Conservation (phyloP, 1,139 yeast genomes). For the Suhomyces chickasaworum region DNA sequence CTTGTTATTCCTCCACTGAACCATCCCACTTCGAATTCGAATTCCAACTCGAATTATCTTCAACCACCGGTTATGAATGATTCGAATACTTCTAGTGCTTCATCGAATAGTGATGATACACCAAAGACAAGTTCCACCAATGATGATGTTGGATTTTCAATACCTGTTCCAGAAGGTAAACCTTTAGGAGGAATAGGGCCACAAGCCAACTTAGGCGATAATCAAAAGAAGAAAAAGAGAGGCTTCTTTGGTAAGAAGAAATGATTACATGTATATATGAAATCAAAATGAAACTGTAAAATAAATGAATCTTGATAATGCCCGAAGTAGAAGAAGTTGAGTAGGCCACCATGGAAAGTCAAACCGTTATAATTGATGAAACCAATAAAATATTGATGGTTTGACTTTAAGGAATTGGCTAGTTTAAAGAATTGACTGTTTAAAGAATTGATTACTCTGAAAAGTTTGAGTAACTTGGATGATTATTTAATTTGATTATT, state of each 20-base stretch:
- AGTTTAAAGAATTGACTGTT: too few relatives aligned
- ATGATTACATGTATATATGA: constrained; percentile 7
- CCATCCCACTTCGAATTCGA: constrained; percentile 11
- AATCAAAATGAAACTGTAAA: background rate
- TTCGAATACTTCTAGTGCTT: constrained; percentile 29
- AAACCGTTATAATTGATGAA: too few relatives aligned
- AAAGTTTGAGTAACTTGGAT: too few relatives aligned
- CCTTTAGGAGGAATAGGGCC: constrained; percentile 40
- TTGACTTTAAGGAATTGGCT: too few relatives aligned
- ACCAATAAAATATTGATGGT: too few relatives aligned
- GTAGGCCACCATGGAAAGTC: too few relatives aligned
- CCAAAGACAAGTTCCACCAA: constrained; percentile 28
- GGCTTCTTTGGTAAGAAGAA: constrained; percentile 39
- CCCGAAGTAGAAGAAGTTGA: background rate
- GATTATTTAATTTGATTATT: too few relatives aligned
- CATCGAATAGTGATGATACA: constrained; percentile 33
- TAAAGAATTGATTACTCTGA: too few relatives aligned
- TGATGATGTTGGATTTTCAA: constrained; percentile 20
- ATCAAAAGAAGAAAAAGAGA: constrained; percentile 37
- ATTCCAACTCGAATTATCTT: constrained; percentile 18
- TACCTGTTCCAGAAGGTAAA: constrained; percentile 29
- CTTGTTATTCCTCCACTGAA: constrained; percentile 11
- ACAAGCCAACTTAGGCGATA: constrained; percentile 18
- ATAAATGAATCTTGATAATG: background rate
- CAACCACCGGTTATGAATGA: constrained; percentile 34